These are phyloP conservation scores for Kandelia obovata DNA, from an alignment of 345 rosid species.

Conservation along the genomic window DNA sequence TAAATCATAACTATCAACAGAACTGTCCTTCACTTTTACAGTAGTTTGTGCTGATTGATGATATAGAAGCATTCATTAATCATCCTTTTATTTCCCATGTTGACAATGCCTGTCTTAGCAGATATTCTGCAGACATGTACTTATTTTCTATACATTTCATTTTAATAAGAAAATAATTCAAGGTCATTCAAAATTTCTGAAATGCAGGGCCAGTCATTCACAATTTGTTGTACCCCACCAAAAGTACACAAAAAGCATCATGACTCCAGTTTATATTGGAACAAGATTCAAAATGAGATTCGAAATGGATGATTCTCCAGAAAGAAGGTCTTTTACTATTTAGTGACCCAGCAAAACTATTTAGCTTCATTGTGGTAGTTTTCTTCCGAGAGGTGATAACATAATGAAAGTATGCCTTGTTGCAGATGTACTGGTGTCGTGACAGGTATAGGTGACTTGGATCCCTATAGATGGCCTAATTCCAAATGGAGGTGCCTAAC, in stretches of 20 bases:
- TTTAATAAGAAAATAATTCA: neutral
- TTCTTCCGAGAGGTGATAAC: conserved; percentile 8
- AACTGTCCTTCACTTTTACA: no score
- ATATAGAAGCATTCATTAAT: no score
- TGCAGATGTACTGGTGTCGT: conserved; percentile 74
- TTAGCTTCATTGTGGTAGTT: neutral
- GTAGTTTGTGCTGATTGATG: no score
- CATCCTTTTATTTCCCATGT: no score
- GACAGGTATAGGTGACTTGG: conserved; percentile 61
- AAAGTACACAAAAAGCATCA: conserved; percentile 65
- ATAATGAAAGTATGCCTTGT: conserved; percentile 4
- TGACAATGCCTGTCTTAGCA: neutral
- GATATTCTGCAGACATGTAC: neutral
- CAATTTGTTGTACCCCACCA: conserved; percentile 75
- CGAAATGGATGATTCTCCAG: conserved; percentile 81
- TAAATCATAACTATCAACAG: no score
- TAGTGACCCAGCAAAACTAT: neutral
- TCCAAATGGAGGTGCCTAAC: conserved; percentile 91
- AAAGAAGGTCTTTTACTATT: conserved; percentile 51
- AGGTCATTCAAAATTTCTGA: conserved; percentile 15
- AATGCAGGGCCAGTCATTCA: conserved; percentile 73
- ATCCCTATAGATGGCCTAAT: conserved; percentile 81
- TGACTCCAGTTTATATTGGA: conserved; percentile 50
- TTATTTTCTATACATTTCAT: conserved; percentile 5
- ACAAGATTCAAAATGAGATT: conserved; percentile 79